Percentiles rank a stretch among this genome's conserved stretches.
phyloP scores from a whole-genome alignment of 495 filamentous ascomycete species.

The Penicillium egyptiacum region DNA sequence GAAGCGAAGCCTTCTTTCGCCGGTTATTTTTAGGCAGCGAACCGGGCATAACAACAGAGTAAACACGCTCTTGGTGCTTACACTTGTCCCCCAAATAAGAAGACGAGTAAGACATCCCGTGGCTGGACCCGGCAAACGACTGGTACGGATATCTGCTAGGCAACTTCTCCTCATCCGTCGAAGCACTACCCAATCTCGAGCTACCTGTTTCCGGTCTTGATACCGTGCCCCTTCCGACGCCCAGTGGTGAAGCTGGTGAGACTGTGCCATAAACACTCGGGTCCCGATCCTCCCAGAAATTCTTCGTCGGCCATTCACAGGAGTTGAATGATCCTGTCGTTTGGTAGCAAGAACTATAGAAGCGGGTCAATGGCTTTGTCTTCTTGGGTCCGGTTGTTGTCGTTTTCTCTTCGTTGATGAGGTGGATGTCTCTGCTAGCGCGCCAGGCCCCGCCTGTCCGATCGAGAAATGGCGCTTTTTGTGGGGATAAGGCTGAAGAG shows the following conservation, averaged over 20 bases:
- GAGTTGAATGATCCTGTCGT: not conserved
- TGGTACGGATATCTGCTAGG: not conserved
- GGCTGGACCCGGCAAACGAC: conserved; percentile 1
- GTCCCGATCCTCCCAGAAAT: conserved; percentile 5
- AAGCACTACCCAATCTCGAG: not conserved
- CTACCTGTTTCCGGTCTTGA: not conserved
- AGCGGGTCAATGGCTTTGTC: not conserved
- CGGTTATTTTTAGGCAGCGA: conserved; percentile 1
- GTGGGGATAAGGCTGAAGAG: conserved; percentile 5
- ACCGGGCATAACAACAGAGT: conserved; percentile 10
- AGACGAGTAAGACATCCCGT: conserved; percentile 5
- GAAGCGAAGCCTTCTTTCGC: conserved; percentile 18
- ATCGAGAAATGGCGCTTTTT: conserved; percentile 8
- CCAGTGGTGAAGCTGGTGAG: not conserved
- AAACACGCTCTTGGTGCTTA: conserved; percentile 9
- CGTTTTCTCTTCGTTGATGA: not conserved
- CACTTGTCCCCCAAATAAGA: not conserved
- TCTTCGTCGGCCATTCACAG: not conserved
- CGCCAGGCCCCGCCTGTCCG: conserved; percentile 19
- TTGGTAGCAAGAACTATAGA: conserved; percentile 4
- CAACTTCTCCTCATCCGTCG: not conserved
- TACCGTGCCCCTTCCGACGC: not conserved
- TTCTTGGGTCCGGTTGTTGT: not conserved
- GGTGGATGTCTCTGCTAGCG: conserved; percentile 16
- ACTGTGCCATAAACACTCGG: not conserved